These are phyloP conservation scores for Talaromyces thailandensis DNA, from an alignment of 495 filamentous ascomycete genomes.

Conservation along the genomic window DNA sequence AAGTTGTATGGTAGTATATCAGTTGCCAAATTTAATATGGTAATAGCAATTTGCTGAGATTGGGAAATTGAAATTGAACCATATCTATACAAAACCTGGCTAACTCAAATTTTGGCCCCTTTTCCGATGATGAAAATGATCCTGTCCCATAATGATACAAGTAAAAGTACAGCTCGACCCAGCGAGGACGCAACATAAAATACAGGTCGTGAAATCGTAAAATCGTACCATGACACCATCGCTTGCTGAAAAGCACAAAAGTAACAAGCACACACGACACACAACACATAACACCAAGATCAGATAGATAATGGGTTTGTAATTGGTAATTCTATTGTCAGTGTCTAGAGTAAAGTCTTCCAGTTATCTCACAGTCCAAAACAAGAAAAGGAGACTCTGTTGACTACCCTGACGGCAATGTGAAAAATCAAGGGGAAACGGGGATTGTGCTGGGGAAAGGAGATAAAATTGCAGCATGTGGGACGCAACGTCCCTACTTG, in stretches of 20 bases:
- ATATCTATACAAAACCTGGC: not conserved
- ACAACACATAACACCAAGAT: not conserved
- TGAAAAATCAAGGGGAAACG: not conserved
- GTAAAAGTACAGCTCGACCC: slow-evolving; percentile 4
- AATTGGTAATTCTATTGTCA: slow-evolving; percentile 3
- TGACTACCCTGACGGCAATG: not conserved
- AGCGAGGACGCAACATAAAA: not conserved
- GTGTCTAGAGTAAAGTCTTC: slow-evolving; percentile 2
- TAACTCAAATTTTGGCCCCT: not conserved
- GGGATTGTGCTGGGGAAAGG: not conserved
- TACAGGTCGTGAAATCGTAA: not conserved
- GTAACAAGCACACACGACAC: too few species aligned
- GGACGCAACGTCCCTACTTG: not conserved
- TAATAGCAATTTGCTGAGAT: not conserved
- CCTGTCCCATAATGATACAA: slow-evolving; percentile 1
- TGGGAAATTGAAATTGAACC: not conserved
- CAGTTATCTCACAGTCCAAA: slow-evolving; percentile 1
- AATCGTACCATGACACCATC: not conserved
- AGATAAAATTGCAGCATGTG: not conserved
- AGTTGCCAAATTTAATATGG: too few species aligned
- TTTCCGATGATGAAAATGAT: not conserved
- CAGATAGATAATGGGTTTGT: not conserved
- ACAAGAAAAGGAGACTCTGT: slow-evolving; percentile 3
- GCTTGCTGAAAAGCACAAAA: not conserved
- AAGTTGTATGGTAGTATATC: too few species aligned